Conservation (phyloP, 345 rosid genomes). For the Linum tenue region DNA sequence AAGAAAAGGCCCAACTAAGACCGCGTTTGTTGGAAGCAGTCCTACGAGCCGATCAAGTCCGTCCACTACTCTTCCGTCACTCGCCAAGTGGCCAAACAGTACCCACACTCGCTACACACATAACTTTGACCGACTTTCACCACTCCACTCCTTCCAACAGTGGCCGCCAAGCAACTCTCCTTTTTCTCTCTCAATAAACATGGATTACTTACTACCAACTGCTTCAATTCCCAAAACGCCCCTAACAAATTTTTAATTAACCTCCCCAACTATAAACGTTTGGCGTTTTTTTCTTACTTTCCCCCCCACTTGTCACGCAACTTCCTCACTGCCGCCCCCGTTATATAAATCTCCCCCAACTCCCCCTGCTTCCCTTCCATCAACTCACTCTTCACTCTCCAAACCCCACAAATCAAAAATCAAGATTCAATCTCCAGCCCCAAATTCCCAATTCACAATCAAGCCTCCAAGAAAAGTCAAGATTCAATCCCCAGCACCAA, state of each 20-base stretch:
- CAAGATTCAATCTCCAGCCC: neutral
- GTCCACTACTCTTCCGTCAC: too few species aligned
- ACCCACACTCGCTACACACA: neutral
- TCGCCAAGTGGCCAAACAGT: neutral
- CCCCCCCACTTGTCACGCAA: slow-evolving; percentile 9
- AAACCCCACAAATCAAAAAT: neutral
- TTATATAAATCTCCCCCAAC: neutral
- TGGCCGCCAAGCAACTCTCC: neutral
- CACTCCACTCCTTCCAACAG: neutral
- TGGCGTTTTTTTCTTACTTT: neutral
- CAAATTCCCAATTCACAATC: too few species aligned
- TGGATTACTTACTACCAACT: too few species aligned
- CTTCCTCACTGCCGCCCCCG: neutral
- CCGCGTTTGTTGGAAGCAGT: neutral
- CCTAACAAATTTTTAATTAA: neutral
- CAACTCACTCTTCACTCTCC: neutral
- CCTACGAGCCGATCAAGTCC: neutral
- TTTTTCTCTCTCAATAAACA: too few species aligned
- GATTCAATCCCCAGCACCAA: neutral
- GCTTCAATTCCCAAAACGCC: neutral
- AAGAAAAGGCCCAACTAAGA: too few species aligned
- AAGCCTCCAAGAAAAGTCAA: too few species aligned
- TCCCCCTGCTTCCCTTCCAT: neutral
- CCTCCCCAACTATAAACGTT: neutral
- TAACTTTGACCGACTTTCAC: neutral